Conservation (phyloP, 768 basidiomycete species). For the Leccinum rimulosum region DNA sequence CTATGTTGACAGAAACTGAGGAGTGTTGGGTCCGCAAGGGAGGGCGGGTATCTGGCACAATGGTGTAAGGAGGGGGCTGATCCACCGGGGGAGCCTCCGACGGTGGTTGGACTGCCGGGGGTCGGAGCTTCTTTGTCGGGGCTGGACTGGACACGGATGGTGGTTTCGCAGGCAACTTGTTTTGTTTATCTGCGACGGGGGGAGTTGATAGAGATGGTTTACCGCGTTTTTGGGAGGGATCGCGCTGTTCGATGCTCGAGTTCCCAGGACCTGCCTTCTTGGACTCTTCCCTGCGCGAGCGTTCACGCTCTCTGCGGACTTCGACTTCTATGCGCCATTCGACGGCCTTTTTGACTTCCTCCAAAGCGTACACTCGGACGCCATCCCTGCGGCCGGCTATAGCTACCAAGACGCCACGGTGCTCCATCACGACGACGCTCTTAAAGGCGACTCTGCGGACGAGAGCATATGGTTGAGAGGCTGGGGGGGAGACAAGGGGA, state of each 20-base stretch:
- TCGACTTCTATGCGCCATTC: constrained; percentile 88
- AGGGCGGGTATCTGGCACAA: constrained; percentile 32
- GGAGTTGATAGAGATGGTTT: constrained; percentile 53
- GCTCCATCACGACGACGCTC: constrained; percentile 89
- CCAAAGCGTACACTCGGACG: constrained; percentile 84
- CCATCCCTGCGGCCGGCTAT: constrained; percentile 86
- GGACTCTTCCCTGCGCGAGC: constrained; percentile 61
- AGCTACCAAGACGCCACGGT: constrained; percentile 86
- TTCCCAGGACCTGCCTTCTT: constrained; percentile 47
- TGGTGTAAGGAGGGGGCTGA: constrained; percentile 65
- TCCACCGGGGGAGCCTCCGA: constrained; percentile 36
- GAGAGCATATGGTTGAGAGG: constrained; percentile 74
- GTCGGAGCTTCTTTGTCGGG: constrained; percentile 25
- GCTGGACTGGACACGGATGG: constrained; percentile 16
- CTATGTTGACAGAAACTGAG: constrained; percentile 39
- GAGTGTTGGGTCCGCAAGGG: constrained; percentile 41
- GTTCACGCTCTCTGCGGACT: constrained; percentile 70
- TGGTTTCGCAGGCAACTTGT: constrained; percentile 21
- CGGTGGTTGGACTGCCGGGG: constrained; percentile 25
- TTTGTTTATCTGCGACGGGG: constrained; percentile 34
- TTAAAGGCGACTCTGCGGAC: constrained; percentile 82
- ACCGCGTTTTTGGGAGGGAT: constrained; percentile 45
- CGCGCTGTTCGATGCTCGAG: constrained; percentile 36
- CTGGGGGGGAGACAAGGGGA: constrained; percentile 73
- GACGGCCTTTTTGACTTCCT: constrained; percentile 81